Conservation (phyloP, 345 rosid genomes). For the Citrus hindsii region DNA sequence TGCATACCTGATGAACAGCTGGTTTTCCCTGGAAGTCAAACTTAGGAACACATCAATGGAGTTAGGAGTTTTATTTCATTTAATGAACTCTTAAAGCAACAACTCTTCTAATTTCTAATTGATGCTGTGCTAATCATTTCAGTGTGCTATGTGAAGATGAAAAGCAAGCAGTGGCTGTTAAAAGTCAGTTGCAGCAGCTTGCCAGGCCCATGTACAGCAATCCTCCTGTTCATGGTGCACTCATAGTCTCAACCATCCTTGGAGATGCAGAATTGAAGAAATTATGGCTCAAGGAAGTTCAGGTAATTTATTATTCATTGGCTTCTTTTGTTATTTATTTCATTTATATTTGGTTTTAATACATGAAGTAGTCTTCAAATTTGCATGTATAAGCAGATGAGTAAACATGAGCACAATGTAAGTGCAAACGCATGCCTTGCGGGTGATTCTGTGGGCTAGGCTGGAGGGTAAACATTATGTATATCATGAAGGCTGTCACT, state of each 20-base stretch:
- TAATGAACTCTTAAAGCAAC: neutral
- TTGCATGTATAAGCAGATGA: neutral
- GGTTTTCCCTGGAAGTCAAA: neutral
- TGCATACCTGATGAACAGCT: neutral
- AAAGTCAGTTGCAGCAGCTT: constrained; percentile 95
- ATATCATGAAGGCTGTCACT: neutral
- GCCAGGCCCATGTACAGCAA: constrained; percentile 99
- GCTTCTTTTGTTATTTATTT: neutral
- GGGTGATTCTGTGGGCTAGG: neutral
- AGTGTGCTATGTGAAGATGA: constrained; percentile 86
- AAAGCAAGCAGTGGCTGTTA: constrained; percentile 76
- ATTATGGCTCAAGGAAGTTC: constrained; percentile 88
- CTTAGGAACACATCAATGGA: neutral
- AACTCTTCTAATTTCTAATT: neutral
- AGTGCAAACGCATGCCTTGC: neutral
- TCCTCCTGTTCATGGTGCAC: constrained; percentile 92
- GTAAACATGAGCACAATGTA: neutral
- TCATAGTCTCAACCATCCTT: constrained; percentile 74
- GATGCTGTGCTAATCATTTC: constrained; percentile 19
- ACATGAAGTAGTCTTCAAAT: neutral
- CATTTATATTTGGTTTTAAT: neutral
- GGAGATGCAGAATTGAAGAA: constrained; percentile 74
- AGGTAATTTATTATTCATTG: constrained; percentile 41
- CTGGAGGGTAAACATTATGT: neutral
- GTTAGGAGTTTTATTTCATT: neutral